Conservation (phyloP, 257 asterid genomes). For the Fraxinus americana region DNA sequence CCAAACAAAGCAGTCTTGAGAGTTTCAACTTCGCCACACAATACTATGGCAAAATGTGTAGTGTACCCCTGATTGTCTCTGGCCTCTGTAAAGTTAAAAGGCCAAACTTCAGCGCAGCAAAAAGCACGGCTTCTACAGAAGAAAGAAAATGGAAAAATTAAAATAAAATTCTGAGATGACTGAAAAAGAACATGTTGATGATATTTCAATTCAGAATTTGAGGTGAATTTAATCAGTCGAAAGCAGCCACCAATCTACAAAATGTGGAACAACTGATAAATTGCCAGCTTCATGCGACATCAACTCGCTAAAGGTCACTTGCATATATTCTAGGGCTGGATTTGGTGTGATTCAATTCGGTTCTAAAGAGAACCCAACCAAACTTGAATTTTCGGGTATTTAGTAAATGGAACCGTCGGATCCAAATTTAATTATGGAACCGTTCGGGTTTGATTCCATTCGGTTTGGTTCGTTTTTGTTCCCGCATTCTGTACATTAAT, state of each 20-base stretch:
- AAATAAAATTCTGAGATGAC: neutral
- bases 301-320: neutral
- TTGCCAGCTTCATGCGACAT: neutral
- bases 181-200: neutral
- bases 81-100: constrained; percentile 19
- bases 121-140: constrained; percentile 14
- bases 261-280: neutral
- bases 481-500: no score
- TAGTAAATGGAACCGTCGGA: no score
- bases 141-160: no score
- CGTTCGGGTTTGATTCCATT: no score
- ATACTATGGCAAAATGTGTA: neutral
- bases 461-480: no score
- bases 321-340: no score
- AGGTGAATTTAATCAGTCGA: neutral
- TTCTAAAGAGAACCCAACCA: no score
- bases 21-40: constrained; percentile 30
- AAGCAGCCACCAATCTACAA: neutral
- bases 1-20: constrained; percentile 29
- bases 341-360: no score
- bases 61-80: constrained; percentile 1
- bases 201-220: neutral
- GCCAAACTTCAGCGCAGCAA: constrained; percentile 20
- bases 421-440: no score
- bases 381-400: no score